These are phyloP conservation scores for Cerrena zonata DNA, from an alignment of 1,284 basidiomycete species.

Conservation along the genomic window DNA sequence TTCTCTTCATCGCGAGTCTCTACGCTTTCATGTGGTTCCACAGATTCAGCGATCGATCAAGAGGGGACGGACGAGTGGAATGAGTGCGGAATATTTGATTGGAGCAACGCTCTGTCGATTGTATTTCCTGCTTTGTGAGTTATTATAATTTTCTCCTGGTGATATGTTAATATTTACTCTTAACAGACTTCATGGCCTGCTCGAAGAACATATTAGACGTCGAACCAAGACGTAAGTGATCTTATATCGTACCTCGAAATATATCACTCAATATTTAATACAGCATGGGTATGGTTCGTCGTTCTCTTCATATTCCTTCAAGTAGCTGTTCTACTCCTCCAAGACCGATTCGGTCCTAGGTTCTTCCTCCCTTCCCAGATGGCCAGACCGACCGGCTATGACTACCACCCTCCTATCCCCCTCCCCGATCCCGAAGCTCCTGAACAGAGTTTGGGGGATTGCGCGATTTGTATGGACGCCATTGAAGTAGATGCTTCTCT, in stretches of 20 bases:
- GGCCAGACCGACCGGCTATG: conserved; percentile 58
- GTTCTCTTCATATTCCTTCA: conserved; percentile 62
- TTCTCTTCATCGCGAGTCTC: conserved; percentile 64
- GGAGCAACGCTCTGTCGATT: conserved; percentile 71
- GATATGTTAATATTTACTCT: no score
- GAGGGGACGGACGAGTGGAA: conserved; percentile 64
- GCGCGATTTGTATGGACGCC: conserved; percentile 86
- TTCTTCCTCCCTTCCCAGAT: conserved; percentile 79
- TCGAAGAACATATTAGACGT: conserved; percentile 82
- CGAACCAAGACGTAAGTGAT: conserved; percentile 53
- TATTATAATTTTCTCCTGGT: no score
- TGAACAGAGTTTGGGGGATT: conserved; percentile 72
- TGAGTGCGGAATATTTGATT: conserved; percentile 69
- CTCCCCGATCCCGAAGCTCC: conserved; percentile 67
- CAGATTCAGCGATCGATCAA: conserved; percentile 77
- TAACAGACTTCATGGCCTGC: conserved; percentile 72
- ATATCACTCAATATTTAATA: not conserved
- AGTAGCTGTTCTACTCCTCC: conserved; percentile 60
- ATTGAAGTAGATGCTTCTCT: conserved; percentile 54
- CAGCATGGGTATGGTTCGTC: conserved; percentile 67
- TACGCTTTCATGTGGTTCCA: conserved; percentile 77
- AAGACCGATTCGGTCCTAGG: conserved; percentile 72
- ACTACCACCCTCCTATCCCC: conserved; percentile 79
- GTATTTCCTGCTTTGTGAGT: conserved; percentile 71
- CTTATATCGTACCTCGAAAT: not conserved